These are phyloP conservation scores for Podila epigama DNA, from an alignment of 192 early-diverging fungal genomes.

Conservation along the genomic window DNA sequence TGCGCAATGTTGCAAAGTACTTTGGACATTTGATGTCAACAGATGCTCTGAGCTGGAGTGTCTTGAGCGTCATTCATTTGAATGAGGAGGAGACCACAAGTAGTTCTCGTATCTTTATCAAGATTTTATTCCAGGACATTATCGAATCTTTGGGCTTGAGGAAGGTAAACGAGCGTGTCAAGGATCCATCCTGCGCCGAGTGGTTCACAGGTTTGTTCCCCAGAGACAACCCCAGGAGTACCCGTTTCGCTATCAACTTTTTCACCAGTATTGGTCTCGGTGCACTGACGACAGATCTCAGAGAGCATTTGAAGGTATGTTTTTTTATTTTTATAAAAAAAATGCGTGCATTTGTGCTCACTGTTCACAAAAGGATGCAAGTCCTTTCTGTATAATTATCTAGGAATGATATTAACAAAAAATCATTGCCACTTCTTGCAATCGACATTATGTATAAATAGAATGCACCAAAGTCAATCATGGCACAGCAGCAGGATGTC, in stretches of 20 bases:
- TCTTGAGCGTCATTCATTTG: conserved; percentile 77
- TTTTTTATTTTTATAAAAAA: not conserved
- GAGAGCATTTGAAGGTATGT: conserved; percentile 79
- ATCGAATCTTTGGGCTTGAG: conserved; percentile 83
- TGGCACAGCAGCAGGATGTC: conserved; percentile 64
- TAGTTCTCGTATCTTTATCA: conserved; percentile 95
- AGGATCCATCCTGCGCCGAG: conserved; percentile 74
- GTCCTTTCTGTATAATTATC: not conserved
- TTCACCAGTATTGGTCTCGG: conserved; percentile 95
- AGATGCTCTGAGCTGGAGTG: conserved; percentile 86
- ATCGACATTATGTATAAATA: conserved; percentile 35
- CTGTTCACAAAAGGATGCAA: no score
- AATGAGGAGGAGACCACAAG: conserved; percentile 97
- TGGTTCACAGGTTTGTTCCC: conserved; percentile 91
- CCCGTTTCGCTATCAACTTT: conserved; percentile 98
- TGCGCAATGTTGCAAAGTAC: conserved; percentile 92
- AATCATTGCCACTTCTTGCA: not conserved
- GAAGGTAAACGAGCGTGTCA: conserved; percentile 72
- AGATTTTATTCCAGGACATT: conserved; percentile 93
- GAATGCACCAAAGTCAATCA: conserved; percentile 72
- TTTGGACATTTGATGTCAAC: conserved; percentile 89
- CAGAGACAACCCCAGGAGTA: conserved; percentile 84
- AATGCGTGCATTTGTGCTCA: no score
- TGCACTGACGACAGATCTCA: conserved; percentile 90
- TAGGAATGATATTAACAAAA: no score